phyloP scores from a whole-genome alignment of 768 basidiomycete genomes.

The Boletus insuetus region DNA sequence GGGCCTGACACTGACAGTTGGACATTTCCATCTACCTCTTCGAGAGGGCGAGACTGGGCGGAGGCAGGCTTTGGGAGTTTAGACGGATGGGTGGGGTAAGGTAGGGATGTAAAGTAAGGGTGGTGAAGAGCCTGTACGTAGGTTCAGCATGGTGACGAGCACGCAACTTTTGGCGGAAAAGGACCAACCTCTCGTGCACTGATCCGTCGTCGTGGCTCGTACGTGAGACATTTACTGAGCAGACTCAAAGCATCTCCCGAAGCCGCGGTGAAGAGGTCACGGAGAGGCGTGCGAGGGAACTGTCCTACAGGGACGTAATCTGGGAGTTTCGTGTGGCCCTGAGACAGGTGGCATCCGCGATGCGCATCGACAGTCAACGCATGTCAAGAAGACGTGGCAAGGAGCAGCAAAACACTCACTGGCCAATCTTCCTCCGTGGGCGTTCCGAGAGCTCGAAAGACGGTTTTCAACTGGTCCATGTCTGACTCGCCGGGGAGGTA shows the following conservation, averaged over 20 bases:
- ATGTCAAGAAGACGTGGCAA: not conserved
- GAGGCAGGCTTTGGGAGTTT: slow-evolving; percentile 76
- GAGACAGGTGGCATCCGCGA: not conserved
- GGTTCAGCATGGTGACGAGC: not conserved
- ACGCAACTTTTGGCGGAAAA: not conserved
- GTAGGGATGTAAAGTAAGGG: slow-evolving; percentile 82
- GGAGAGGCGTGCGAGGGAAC: slow-evolving; percentile 78
- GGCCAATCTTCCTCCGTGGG: slow-evolving; percentile 99
- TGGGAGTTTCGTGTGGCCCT: slow-evolving; percentile 90
- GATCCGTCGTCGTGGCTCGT: slow-evolving; percentile 83
- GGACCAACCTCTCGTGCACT: slow-evolving; percentile 69
- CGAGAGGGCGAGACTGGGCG: slow-evolving; percentile 55
- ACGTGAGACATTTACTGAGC: slow-evolving; percentile 73
- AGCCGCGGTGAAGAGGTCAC: slow-evolving; percentile 89
- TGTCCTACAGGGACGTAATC: slow-evolving; percentile 86
- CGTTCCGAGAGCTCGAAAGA: slow-evolving; percentile 91
- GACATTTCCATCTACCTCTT: slow-evolving; percentile 77
- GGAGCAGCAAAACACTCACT: slow-evolving; percentile 42
- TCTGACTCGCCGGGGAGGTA: slow-evolving; percentile 95
- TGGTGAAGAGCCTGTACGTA: slow-evolving; percentile 72
- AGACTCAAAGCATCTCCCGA: slow-evolving; percentile 83
- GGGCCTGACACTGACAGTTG: slow-evolving; percentile 49
- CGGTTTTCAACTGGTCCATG: slow-evolving; percentile 95
- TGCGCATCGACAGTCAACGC: not conserved
- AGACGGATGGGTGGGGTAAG: slow-evolving; percentile 84